These are phyloP conservation scores for Pythium sp. DNA, from an alignment of 352 stramenopile genomes.

Conservation along the genomic window DNA sequence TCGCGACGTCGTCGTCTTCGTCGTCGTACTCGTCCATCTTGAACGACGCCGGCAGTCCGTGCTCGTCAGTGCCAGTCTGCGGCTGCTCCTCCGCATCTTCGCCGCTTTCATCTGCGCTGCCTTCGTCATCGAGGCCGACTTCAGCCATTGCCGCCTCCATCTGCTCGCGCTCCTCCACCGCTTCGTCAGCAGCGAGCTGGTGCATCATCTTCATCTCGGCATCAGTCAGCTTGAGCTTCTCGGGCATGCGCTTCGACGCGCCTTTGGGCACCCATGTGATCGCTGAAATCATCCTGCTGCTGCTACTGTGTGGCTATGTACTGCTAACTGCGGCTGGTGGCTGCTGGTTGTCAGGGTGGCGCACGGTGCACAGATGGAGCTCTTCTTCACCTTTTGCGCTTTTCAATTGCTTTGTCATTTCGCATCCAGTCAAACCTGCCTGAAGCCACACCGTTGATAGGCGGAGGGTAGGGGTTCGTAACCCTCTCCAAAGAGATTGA, in stretches of 20 bases:
- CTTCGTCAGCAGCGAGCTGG: constrained; percentile 69
- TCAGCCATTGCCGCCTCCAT: constrained; percentile 55
- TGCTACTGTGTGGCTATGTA: constrained; percentile 12
- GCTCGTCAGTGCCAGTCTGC: constrained; percentile 31
- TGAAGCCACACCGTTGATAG: constrained; percentile 9
- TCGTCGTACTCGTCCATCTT: constrained; percentile 90
- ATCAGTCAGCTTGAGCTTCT: constrained; percentile 86
- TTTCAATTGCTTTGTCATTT: constrained; percentile 18
- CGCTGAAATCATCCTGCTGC: constrained; percentile 48
- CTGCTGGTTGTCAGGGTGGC: neutral
- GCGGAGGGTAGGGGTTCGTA: neutral
- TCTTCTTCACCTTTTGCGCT: constrained; percentile 11
- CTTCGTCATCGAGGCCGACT: constrained; percentile 41
- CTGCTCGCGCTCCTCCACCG: constrained; percentile 52
- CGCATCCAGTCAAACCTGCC: constrained; percentile 17
- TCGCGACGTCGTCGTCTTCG: constrained; percentile 77
- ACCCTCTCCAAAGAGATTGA: neutral
- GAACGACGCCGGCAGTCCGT: constrained; percentile 64
- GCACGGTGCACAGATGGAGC: neutral
- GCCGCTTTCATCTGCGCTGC: constrained; percentile 7
- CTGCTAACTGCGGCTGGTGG: neutral
- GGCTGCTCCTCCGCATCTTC: constrained; percentile 15
- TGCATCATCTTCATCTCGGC: constrained; percentile 82
- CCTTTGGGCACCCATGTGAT: constrained; percentile 57
- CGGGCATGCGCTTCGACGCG: constrained; percentile 60